Base-by-base conservation (phyloP, 441 rosid genomes). In the Macaranga tanarius region DNA sequence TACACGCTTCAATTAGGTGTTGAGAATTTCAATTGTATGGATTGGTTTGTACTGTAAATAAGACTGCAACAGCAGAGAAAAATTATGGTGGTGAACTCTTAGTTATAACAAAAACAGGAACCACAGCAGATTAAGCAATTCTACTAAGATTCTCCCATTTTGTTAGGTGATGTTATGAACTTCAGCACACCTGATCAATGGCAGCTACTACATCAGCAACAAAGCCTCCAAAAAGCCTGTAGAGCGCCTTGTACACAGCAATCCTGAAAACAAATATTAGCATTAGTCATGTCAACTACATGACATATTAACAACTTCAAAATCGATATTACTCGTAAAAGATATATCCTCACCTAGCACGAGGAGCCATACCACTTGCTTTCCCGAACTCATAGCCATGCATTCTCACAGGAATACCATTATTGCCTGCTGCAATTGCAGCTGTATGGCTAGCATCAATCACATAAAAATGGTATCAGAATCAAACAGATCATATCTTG, bases 281-380 rank as follows among this genome's bases (percentile, higher is more conserved):
- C 68, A 56, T 25, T 31, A 64, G 40, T 45, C 40, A 52, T 40
- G 67, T 69, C 62, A 79, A 65, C 57, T 11, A 22, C 61, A 68
- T 44, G 40, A 31, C 66, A 48, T 56, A 47, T 28, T 26, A 70
- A n/a, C 5, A 34, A 51, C 17, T 59, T 71, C 45, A 25, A 65
- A 79, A 31, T 57, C 65, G 63, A 65, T 22, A 71, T 59, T 55
- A n/a, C 58, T 57, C 57, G 38, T 60, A 44, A 48, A 9, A 67
- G 50, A 38, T 58, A 70, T 78, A 74, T 74, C 62, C 74, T 73
- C 83, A 93, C 98, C 99, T 90, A 62, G 99, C 97, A 79, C 99
- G 95, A 66, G 98, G 99, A 80, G 99, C 99, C 99, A 95, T 95
- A 55, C 99, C 99, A 26, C 99, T 95, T 23, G 99, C 99, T 88